Conservation (phyloP, 495 filamentous ascomycete species). For the Neurospora pannonica region DNA sequence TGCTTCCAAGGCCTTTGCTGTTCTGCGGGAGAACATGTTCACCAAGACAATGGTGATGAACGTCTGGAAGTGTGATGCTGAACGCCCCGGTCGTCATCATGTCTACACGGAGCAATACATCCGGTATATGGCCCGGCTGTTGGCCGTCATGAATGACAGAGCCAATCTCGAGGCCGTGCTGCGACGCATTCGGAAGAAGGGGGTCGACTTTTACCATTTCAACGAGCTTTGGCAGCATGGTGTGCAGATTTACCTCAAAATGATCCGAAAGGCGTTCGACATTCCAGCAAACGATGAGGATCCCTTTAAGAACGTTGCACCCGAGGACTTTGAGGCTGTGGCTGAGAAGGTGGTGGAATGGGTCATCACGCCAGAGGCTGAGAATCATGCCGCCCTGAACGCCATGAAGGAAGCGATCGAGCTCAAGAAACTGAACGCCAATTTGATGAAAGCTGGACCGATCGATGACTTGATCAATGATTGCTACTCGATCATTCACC, state of each 20-base stretch:
- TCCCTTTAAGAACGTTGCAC: conserved; percentile 66
- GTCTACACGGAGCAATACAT: conserved; percentile 91
- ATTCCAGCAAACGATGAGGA: conserved; percentile 64
- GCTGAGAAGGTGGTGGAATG: conserved; percentile 42
- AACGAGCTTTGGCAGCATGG: conserved; percentile 74
- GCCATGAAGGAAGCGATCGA: conserved; percentile 77
- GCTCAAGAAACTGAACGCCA: conserved; percentile 81
- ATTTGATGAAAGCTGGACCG: conserved; percentile 69
- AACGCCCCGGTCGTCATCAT: conserved; percentile 85
- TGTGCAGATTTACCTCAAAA: conserved; percentile 61
- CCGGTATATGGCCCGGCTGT: conserved; percentile 63
- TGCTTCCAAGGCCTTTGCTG: conserved; percentile 55
- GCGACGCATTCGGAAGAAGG: conserved; percentile 71
- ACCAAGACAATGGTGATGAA: conserved; percentile 91
- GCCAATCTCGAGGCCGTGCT: conserved; percentile 70
- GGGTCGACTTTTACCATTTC: conserved; percentile 79
- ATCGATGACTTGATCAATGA: conserved; percentile 90
- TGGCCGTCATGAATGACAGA: conserved; percentile 68
- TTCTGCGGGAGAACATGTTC: conserved; percentile 79
- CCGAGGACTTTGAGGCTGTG: conserved; percentile 67
- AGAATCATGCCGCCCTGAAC: conserved; percentile 47
- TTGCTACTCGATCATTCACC: conserved; percentile 73
- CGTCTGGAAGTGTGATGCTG: conserved; percentile 92
- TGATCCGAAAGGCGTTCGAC: conserved; percentile 60
- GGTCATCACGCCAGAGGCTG: conserved; percentile 29